Evolutionary conservation across 805 yeast genomes (phyloP), one percentile per base, ranked within the genome.

Genomic region (Cyberlindnera americana): DNA sequence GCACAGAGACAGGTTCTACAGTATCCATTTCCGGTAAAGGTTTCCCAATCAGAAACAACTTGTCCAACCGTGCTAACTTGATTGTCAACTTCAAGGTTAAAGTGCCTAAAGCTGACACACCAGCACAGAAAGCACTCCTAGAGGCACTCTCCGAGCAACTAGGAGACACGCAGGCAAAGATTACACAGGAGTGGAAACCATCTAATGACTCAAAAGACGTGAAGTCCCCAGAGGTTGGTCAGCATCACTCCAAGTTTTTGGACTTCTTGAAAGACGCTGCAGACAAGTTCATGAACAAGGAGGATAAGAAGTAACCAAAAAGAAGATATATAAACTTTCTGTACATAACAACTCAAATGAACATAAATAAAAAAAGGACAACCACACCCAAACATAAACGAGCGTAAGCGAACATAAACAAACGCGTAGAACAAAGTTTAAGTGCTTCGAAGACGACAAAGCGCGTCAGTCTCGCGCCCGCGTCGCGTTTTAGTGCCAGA

Each of bases 141-240:
- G 99, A 93, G 60, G 96, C 96, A 0, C 72, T 93, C 47, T 99
- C 99, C 2, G 96, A 89, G 57, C 83, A 95, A 2, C 75, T 83
- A 35, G 78, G 84, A 43, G 99, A 93, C 60, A 69, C 70, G 30
- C 73, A 70, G 18, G 99, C 99, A 3, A 83, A 75, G 50, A 70
- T 95, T 48, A 68, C 81, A 15, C 31, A 40, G 4, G 45, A 41
- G 4, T 54, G 59, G 59, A 41, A 32, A 26, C 35, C 44, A 10
- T 14, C 37, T 13, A 27, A 19, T 2, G 27, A 25, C 9, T 25
- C 4, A 4, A 18, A 21, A 18, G 40, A 40, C 11, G 13, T 30
- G 3, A 21, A 21, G 23, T n/a, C 22, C 4, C 27, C 25, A 14
- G 38, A 40, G 6, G 40, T 29, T 2, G 34, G 38, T 6, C 45